A percentile compares a stretch with the other conserved stretches of the same genome.
Conservation (phyloP, 202 grass and related monocot species). For the Eragrostis tef region DNA sequence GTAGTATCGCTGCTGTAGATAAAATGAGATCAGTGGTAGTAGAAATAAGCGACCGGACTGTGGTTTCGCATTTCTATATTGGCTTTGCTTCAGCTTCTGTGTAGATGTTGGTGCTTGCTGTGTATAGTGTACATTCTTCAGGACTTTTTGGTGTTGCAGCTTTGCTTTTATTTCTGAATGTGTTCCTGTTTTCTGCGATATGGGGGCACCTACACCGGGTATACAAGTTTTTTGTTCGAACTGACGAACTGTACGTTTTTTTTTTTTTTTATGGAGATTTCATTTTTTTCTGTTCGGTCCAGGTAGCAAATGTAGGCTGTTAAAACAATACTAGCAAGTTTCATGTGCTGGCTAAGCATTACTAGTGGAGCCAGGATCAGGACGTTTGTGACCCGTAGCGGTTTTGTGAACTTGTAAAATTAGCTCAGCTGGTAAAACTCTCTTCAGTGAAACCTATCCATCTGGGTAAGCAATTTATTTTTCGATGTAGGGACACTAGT, state of each 20-base stretch:
- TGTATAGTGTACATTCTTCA: conserved; percentile 39
- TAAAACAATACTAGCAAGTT: background rate
- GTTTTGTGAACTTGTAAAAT: too few species aligned
- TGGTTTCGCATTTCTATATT: background rate
- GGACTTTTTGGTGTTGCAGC: background rate
- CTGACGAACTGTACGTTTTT: too few species aligned
- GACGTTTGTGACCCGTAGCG: too few species aligned
- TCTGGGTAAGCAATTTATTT: too few species aligned
- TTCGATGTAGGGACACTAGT: too few species aligned
- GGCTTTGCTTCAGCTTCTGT: conserved; percentile 19
- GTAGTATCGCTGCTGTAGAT: conserved; percentile 16
- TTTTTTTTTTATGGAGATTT: background rate
- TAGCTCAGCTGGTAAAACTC: too few species aligned
- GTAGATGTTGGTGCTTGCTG: background rate
- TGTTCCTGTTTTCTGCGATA: background rate
- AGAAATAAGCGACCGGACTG: conserved; percentile 5
- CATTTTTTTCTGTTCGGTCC: background rate
- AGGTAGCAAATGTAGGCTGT: background rate
- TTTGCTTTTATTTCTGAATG: conserved; percentile 11
- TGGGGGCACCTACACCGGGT: background rate
- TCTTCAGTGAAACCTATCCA: too few species aligned
- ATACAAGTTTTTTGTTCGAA: too few species aligned
- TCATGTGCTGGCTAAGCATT: background rate
- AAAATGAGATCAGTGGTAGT: background rate
- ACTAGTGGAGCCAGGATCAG: background rate